These are phyloP conservation scores for Melastoma malabathricum DNA, from an alignment of 345 rosid species.

Conservation along the genomic window DNA sequence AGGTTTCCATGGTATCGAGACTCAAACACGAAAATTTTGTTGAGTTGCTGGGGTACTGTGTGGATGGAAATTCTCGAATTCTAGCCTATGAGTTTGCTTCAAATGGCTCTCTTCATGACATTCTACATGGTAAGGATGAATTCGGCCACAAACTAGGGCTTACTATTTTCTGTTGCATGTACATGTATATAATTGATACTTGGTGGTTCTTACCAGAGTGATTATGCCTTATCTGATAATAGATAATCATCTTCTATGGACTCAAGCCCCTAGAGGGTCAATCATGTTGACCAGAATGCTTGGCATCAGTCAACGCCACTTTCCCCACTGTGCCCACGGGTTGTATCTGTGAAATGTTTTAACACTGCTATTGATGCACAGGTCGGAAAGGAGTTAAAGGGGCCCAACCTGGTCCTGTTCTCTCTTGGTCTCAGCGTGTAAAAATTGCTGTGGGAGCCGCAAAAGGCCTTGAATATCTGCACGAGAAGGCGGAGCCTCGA, in stretches of 20 bases:
- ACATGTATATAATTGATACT: too few species aligned
- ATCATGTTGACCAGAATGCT: too few species aligned
- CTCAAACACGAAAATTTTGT: constrained; percentile 73
- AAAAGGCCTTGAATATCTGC: constrained; percentile 88
- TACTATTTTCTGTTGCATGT: too few species aligned
- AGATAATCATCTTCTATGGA: too few species aligned
- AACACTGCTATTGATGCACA: neutral
- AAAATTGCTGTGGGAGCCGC: constrained; percentile 90
- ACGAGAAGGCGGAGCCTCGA: constrained; percentile 66
- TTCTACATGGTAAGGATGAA: constrained; percentile 55
- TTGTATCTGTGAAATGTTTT: too few species aligned
- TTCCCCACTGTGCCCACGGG: too few species aligned
- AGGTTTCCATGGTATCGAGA: constrained; percentile 94
- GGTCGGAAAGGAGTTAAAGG: constrained; percentile 72
- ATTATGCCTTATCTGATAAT: too few species aligned
- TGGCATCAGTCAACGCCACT: too few species aligned
- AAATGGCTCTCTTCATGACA: constrained; percentile 87
- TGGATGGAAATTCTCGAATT: constrained; percentile 70
- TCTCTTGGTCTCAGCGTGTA: constrained; percentile 86
- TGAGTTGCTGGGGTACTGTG: constrained; percentile 67
- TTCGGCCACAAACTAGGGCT: neutral
- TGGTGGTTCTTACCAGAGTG: too few species aligned
- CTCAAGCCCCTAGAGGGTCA: too few species aligned
- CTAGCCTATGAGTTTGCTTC: constrained; percentile 84
- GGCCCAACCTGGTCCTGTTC: constrained; percentile 65